phyloP scores from a whole-genome alignment of 768 basidiomycete species.

The Termitomyces sp. region DNA sequence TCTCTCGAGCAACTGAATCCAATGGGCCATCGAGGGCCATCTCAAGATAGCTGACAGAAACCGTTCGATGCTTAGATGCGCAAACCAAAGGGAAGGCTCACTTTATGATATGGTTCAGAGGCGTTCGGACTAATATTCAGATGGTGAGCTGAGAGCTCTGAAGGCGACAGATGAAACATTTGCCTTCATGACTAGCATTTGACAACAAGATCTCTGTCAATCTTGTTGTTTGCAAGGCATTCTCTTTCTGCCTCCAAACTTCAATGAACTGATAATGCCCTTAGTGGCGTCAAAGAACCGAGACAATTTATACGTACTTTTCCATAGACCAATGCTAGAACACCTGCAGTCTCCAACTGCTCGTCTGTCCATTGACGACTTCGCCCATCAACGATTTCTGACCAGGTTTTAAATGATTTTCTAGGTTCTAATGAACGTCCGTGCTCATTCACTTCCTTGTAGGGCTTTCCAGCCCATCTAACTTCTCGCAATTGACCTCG shows the following conservation, averaged over 20 bases:
- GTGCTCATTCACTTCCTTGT: conserved; percentile 30
- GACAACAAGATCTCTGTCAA: conserved; percentile 70
- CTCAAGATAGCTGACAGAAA: conserved; percentile 56
- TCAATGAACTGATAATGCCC: conserved; percentile 62
- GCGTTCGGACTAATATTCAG: conserved; percentile 53
- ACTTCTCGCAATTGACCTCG: conserved; percentile 68
- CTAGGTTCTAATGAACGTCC: conserved; percentile 58
- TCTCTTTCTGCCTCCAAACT: conserved; percentile 82
- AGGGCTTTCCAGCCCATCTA: conserved; percentile 76
- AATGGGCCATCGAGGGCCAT: conserved; percentile 73
- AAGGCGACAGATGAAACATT: not conserved
- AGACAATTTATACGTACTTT: conserved; percentile 34
- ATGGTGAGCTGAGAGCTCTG: not conserved
- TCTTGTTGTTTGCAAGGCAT: conserved; percentile 63
- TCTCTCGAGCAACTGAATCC: conserved; percentile 68
- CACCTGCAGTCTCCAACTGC: conserved; percentile 76
- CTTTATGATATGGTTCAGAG: conserved; percentile 83
- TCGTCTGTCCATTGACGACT: conserved; percentile 77
- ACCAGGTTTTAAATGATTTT: conserved; percentile 78
- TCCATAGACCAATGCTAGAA: conserved; percentile 74
- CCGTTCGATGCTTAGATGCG: not conserved
- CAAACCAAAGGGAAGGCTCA: conserved; percentile 19
- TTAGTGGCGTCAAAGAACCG: not conserved
- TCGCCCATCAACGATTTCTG: conserved; percentile 63
- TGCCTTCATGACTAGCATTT: conserved; percentile 82